Evolutionary conservation across 2,329 filamentous ascomycete species (phyloP).

Genomic region (Scytalidium sp.): DNA sequence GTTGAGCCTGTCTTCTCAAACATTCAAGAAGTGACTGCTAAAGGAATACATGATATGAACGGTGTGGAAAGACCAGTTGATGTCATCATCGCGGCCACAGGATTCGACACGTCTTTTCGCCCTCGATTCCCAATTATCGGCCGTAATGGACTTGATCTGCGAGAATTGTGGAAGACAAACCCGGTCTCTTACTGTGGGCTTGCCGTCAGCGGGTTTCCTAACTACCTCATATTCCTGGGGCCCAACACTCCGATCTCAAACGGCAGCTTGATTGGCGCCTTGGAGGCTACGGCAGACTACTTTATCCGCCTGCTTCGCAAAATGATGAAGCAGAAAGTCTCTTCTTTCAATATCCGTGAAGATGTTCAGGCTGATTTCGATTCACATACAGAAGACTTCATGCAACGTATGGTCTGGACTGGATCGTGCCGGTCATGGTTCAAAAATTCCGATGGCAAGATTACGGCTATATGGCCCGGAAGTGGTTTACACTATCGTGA

Average conservation of each 20-base stretch:
- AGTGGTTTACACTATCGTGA: constrained; percentile 50
- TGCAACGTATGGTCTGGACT: constrained; percentile 42
- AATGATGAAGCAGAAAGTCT: neutral
- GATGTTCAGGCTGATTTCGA: constrained; percentile 49
- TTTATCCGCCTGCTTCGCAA: neutral
- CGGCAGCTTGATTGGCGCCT: constrained; percentile 1
- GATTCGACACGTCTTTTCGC: constrained; percentile 20
- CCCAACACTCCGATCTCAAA: constrained; percentile 9
- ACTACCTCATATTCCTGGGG: constrained; percentile 5
- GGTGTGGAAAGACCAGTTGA: constrained; percentile 20
- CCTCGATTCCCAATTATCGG: constrained; percentile 15
- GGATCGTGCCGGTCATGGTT: constrained; percentile 43
- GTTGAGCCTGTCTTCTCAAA: constrained; percentile 25
- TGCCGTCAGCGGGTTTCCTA: constrained; percentile 4
- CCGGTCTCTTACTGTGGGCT: constrained; percentile 10
- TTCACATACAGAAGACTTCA: constrained; percentile 40
- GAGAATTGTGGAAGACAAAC: constrained; percentile 6
- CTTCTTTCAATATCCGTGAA: neutral
- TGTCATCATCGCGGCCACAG: constrained; percentile 27
- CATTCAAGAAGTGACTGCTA: constrained; percentile 23
- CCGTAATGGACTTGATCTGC: constrained; percentile 3
- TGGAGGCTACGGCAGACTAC: constrained; percentile 2
- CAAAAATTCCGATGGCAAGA: constrained; percentile 28
- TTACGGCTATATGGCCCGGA: constrained; percentile 39
- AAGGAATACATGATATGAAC: constrained; percentile 24